These are phyloP conservation scores for Rostrohypoxylon terebratum DNA, from an alignment of 495 filamentous ascomycete species.

Conservation along the genomic window DNA sequence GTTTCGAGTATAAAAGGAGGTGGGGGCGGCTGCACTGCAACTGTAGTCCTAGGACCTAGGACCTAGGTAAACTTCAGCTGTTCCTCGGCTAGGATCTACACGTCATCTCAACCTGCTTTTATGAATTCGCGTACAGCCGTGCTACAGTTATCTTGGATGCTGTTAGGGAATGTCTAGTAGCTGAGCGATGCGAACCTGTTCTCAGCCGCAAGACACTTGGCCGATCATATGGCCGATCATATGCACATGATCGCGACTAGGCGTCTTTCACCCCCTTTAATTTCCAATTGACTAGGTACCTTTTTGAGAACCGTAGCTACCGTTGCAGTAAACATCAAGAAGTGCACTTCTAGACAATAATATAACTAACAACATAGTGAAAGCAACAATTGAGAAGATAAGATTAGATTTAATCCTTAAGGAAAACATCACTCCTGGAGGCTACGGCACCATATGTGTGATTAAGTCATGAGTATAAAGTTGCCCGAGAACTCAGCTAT, in stretches of 20 bases:
- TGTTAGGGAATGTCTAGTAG: background rate
- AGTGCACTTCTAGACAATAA: background rate
- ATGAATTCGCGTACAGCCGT: background rate
- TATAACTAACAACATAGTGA: background rate
- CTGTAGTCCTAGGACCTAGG: background rate
- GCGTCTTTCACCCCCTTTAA: background rate
- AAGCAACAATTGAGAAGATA: background rate
- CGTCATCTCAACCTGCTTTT: background rate
- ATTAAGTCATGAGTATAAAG: background rate
- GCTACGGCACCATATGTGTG: background rate
- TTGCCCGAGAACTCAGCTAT: background rate
- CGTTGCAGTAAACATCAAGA: background rate
- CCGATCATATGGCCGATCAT: background rate
- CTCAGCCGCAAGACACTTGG: background rate
- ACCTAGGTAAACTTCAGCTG: background rate
- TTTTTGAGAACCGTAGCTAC: background rate
- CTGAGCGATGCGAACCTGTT: background rate
- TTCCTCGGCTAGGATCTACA: background rate
- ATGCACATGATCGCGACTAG: background rate
- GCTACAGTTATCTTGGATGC: background rate
- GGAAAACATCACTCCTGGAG: background rate
- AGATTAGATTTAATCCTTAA: background rate
- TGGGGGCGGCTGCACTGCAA: too few relatives aligned
- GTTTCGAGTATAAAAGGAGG: background rate
- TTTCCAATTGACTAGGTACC: background rate